phyloP scores from a whole-genome alignment of 140 eudicot species.

The Erigeron philadelphicus region DNA sequence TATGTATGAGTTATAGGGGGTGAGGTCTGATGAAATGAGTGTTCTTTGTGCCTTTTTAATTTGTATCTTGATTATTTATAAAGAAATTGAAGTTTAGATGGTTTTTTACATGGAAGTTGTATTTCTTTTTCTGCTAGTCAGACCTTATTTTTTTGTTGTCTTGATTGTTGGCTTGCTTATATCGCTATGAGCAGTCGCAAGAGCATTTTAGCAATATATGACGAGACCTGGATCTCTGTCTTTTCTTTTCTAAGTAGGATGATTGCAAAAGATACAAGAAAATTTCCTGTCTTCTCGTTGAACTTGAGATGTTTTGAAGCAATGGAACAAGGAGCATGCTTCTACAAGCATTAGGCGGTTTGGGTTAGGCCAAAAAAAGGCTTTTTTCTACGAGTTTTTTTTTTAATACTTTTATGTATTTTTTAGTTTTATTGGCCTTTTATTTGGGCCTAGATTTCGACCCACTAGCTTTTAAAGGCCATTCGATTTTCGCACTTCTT shows the following conservation, averaged over 20 bases:
- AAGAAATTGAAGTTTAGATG: neutral
- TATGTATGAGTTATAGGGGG: neutral
- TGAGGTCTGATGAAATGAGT: slow-evolving; percentile 6
- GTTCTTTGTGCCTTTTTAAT: slow-evolving; percentile 7
- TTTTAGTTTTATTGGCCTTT: neutral
- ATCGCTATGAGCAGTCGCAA: neutral
- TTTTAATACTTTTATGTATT: no score
- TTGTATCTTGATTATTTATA: neutral
- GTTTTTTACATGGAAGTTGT: neutral
- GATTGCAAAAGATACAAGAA: neutral
- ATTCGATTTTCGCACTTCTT: no score
- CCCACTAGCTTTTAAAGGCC: no score
- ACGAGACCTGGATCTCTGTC: neutral
- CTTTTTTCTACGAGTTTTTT: no score
- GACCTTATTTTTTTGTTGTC: neutral
- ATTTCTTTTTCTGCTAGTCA: neutral
- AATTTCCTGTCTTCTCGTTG: no score
- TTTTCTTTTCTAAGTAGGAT: neutral
- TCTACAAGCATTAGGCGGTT: no score
- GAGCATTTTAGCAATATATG: no score
- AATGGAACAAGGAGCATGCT: no score
- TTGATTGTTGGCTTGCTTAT: slow-evolving; percentile 7
- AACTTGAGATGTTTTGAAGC: no score
- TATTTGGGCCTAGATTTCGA: no score
- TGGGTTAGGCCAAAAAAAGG: no score